Conservation (phyloP, 257 asterid species). For the Catharanthus roseus region DNA sequence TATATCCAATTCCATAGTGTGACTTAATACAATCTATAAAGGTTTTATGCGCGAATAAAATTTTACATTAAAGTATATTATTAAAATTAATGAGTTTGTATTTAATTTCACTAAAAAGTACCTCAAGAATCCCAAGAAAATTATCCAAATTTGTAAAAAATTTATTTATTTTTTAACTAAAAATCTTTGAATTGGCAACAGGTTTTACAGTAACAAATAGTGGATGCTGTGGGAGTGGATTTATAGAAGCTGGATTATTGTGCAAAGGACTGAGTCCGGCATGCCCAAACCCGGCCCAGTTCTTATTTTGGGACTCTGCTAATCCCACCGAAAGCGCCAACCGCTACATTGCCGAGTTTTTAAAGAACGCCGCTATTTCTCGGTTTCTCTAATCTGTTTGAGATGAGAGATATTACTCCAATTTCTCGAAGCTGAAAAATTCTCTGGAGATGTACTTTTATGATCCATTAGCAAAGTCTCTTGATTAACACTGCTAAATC, state of each 20-base stretch:
- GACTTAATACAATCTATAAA: no score
- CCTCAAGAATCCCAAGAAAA: no score
- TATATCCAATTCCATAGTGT: no score
- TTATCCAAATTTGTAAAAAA: no score
- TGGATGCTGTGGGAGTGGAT: conserved; percentile 20
- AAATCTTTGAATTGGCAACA: background rate
- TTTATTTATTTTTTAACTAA: no score
- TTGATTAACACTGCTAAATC: background rate
- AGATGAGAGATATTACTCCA: background rate
- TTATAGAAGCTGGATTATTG: conserved; percentile 7
- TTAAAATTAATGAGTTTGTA: no score
- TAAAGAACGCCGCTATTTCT: background rate
- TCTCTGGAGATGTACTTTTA: background rate
- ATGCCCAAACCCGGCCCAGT: conserved; percentile 19
- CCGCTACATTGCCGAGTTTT: conserved; percentile 7
- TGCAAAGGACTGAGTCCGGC: conserved; percentile 9
- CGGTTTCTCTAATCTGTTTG: background rate
- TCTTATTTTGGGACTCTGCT: conserved; percentile 11
- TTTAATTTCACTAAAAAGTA: no score
- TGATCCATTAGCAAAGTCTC: background rate
- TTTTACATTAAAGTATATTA: no score
- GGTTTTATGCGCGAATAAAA: no score
- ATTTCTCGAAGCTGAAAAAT: background rate
- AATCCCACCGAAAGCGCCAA: conserved; percentile 17
- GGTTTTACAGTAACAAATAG: conserved; percentile 6